Percentiles rank a stretch among this genome's conserved stretches.
Evolutionary conservation across 1,284 basidiomycete species (phyloP).

Genomic region (Rhodotorula sp.): DNA sequence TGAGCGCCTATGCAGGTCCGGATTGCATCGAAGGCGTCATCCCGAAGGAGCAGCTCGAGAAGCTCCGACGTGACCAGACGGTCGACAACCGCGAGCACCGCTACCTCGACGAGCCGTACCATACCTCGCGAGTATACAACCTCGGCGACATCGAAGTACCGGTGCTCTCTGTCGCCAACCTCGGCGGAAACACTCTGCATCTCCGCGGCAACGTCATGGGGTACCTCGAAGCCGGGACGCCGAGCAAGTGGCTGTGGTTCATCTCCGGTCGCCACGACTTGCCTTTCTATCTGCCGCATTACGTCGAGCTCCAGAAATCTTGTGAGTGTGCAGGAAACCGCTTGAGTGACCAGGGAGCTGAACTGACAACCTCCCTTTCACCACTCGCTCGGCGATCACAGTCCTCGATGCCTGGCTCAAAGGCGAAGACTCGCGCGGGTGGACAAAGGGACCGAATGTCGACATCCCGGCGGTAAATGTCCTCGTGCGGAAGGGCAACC

Average conservation of each 20-base stretch:
- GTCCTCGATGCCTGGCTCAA: conserved; percentile 47
- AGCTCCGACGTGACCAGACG: conserved; percentile 45
- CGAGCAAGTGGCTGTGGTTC: conserved; percentile 49
- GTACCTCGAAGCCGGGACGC: conserved; percentile 46
- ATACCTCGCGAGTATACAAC: conserved; percentile 44
- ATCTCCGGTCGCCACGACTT: conserved; percentile 48
- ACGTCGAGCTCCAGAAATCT: conserved; percentile 45
- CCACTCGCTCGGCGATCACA: conserved; percentile 1
- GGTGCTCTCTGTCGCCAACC: conserved; percentile 47
- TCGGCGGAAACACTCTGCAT: conserved; percentile 47
- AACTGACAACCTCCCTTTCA: neutral
- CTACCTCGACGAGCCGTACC: conserved; percentile 46
- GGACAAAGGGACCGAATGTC: conserved; percentile 46
- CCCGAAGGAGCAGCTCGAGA: conserved; percentile 42
- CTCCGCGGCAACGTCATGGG: conserved; percentile 48
- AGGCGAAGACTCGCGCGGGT: conserved; percentile 42
- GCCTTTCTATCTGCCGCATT: conserved; percentile 48
- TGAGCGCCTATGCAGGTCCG: conserved; percentile 20
- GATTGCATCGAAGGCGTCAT: conserved; percentile 46
- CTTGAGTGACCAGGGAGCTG: neutral
- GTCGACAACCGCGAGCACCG: conserved; percentile 41
- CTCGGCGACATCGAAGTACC: conserved; percentile 47
- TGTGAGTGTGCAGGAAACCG: conserved; percentile 15
- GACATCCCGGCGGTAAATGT: conserved; percentile 46
- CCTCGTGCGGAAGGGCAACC: conserved; percentile 47